Evolutionary conservation across 345 rosid species (phyloP).

Genomic region (Eucalyptus brandiana): DNA sequence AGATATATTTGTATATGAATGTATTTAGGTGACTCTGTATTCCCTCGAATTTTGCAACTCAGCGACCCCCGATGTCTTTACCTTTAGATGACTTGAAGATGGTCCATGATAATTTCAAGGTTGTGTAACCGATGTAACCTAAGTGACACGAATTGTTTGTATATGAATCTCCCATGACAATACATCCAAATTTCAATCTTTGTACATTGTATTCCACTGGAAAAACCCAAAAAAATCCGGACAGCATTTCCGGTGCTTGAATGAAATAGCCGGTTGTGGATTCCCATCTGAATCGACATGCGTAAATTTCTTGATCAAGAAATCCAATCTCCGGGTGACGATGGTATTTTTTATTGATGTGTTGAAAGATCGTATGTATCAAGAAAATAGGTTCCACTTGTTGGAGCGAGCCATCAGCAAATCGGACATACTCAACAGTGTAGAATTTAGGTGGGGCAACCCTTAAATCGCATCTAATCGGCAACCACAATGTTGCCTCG

Average conservation of each 20-base stretch:
- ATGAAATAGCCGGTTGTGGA: not conserved
- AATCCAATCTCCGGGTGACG: not conserved
- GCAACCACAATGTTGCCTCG: not conserved
- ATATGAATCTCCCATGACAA: not conserved
- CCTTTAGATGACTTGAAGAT: not conserved
- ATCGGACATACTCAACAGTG: not conserved
- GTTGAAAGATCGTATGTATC: not conserved
- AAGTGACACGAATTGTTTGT: not conserved
- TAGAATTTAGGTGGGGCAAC: not conserved
- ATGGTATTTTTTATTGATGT: not conserved
- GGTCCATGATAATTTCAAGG: not conserved
- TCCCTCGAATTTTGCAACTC: not conserved
- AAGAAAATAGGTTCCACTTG: not conserved
- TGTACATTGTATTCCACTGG: not conserved
- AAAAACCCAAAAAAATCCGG: not conserved
- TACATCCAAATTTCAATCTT: not conserved
- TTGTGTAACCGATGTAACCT: not conserved
- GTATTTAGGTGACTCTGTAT: not conserved
- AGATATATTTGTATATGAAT: not conserved
- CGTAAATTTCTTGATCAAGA: not conserved
- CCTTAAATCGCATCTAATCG: not conserved
- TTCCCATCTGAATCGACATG: not conserved
- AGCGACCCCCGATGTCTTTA: not conserved
- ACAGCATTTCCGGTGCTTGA: not conserved
- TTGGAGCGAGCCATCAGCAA: not conserved